Conservation (phyloP, 2,329 filamentous ascomycete species). For the Fusarium albosuccineum region DNA sequence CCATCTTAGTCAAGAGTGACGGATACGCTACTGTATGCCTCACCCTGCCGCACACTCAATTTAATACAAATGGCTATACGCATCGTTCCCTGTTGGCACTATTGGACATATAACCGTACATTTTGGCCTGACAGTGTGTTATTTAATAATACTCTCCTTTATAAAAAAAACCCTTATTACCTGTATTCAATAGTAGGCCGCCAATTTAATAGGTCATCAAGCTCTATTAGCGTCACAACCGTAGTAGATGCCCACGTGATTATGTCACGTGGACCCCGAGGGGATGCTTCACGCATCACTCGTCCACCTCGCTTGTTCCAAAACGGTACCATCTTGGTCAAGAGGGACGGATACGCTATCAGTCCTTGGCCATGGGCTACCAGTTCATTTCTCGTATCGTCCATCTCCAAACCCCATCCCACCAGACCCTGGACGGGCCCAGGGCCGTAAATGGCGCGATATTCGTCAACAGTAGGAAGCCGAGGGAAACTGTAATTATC, state of each 20-base stretch:
- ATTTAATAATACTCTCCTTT: no score
- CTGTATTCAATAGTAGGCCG: no score
- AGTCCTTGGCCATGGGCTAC: neutral
- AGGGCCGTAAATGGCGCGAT: neutral
- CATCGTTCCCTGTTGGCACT: no score
- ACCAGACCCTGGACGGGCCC: neutral
- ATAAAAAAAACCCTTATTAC: no score
- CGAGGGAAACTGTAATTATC: neutral
- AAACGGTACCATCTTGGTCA: neutral
- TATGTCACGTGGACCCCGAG: no score
- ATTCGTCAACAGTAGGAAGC: neutral
- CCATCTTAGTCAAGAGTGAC: neutral
- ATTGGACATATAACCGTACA: no score
- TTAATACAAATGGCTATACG: no score
- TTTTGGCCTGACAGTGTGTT: no score
- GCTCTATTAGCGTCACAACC: no score
- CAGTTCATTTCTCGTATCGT: neutral
- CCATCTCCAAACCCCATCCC: neutral
- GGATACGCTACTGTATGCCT: neutral
- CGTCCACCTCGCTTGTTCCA: neutral
- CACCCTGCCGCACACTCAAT: no score
- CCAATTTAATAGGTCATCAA: no score
- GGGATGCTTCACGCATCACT: neutral
- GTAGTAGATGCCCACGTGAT: no score
- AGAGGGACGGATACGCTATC: constrained; percentile 1